Evolutionary conservation across 2,329 filamentous ascomycete species (phyloP).

Genomic region (Cladophialophora exuberans): DNA sequence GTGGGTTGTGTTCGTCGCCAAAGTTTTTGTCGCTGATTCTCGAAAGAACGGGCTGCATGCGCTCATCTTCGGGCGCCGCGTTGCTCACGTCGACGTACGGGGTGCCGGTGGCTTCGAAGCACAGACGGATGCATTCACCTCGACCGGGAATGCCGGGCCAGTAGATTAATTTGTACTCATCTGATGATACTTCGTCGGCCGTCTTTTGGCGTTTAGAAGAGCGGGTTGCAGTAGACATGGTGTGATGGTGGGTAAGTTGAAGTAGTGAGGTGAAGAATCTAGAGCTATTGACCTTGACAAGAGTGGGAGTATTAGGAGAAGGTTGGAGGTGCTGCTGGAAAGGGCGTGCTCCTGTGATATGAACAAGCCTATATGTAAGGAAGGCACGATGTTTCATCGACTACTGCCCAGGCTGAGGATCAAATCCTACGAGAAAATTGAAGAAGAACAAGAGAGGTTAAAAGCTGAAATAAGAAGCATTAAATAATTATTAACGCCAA

Average conservation of each 20-base stretch:
- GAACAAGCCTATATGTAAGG: too few relatives aligned
- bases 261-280: background rate
- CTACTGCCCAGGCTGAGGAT: too few relatives aligned
- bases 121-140: constrained; percentile 73
- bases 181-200: constrained; percentile 2
- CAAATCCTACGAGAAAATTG: too few relatives aligned
- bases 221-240: constrained; percentile 23
- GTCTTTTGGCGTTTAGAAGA: constrained; percentile 32
- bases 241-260: too few relatives aligned
- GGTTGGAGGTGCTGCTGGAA: too few relatives aligned
- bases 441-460: too few relatives aligned
- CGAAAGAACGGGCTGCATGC: constrained; percentile 54
- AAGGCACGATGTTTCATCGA: too few relatives aligned
- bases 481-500: too few relatives aligned
- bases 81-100: constrained; percentile 67
- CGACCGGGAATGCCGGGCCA: constrained; percentile 69
- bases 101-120: constrained; percentile 69
- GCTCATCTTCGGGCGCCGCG: constrained; percentile 50
- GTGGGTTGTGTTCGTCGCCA: constrained; percentile 63
- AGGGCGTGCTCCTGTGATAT: too few relatives aligned
- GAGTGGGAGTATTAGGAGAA: too few relatives aligned
- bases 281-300: too few relatives aligned
- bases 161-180: constrained; percentile 27
- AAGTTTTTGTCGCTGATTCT: constrained; percentile 46
- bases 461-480: too few relatives aligned